Conservation (phyloP, 345 rosid species). For the Syzygium oleosum region DNA sequence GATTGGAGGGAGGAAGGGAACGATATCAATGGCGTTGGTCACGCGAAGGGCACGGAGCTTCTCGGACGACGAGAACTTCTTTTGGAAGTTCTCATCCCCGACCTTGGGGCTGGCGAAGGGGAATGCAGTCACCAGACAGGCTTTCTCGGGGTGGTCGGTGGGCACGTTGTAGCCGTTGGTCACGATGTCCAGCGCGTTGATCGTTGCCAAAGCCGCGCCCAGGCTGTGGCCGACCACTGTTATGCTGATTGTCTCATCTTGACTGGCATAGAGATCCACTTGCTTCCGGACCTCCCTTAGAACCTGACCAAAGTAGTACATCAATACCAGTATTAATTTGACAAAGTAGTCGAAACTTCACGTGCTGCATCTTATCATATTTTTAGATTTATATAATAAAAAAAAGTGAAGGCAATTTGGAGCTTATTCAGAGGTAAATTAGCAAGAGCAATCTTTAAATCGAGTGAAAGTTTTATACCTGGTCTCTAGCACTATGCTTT, state of each 20-base stretch:
- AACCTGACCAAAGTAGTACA: constrained; percentile 2
- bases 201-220: constrained; percentile 52
- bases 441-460: background rate
- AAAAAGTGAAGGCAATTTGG: background rate
- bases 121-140: constrained; percentile 43
- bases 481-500: constrained; percentile 40
- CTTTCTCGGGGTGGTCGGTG: constrained; percentile 4
- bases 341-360: background rate
- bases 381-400: background rate
- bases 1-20: constrained; percentile 50
- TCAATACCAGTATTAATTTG: background rate
- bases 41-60: constrained; percentile 42
- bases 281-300: constrained; percentile 32
- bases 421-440: background rate
- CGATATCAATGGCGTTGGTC: constrained; percentile 39
- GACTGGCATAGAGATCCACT: constrained; percentile 17
- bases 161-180: constrained; percentile 39
- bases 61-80: constrained; percentile 19
- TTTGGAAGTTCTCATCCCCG: constrained; percentile 35
- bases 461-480: constrained; percentile 18
- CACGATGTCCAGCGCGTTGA: constrained; percentile 51
- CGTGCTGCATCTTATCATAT: background rate
- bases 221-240: constrained; percentile 51
- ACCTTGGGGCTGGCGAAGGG: constrained; percentile 59
- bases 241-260: constrained; percentile 55